Evolutionary conservation across 2,329 filamentous ascomycete genomes (phyloP), one percentile per base, ranked within the genome.

Genomic region (Aspergillus floridensis): DNA sequence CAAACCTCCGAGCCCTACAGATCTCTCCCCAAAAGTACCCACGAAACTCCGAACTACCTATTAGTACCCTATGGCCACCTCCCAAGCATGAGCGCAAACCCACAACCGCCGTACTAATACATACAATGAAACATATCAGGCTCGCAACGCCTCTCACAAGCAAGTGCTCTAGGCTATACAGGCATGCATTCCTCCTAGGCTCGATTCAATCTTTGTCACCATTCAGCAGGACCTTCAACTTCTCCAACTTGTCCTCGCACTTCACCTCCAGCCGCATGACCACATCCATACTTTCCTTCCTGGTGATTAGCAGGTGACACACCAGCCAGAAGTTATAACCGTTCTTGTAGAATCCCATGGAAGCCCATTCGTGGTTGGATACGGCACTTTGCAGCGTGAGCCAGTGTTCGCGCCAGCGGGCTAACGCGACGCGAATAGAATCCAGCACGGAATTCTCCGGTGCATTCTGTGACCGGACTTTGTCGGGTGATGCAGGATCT

Each of bases 201-300:
- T 49, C 11, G 19, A 4, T 46, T 70, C 59, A 71, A 50, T 74
- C 70, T 29, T 62, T 68, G 22, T 77, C 74, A 54, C 76, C 74
- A 50, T 70, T 65, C 19, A 77, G 63, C 32, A 78, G 60, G 4
- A 77, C 75, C 44, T 75, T 78, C 53, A 79, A 63, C 57, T 76
- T 76, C 52, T 75, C 69, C 44, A 79, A 59, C 56, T 78, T 78
- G 63, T 79, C 76, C 53, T 78, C 76, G 38, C 76, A 79, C 54
- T 75, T 75, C n/a, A 78, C 74, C 51, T 78, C 76, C 74, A 77
- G 77, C 49, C 68, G 68, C 70, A 77, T 77, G 10, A 78, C 71
- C 14, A 79, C 74, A 56, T 79, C 76, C n/a, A 78, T 70, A 8
- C 74, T 74, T 56, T 77, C 72, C 49, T 77, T 76, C 41, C 76